Conservation (phyloP, 2,329 filamentous ascomycete genomes). For the Incumbomyces lentus region DNA sequence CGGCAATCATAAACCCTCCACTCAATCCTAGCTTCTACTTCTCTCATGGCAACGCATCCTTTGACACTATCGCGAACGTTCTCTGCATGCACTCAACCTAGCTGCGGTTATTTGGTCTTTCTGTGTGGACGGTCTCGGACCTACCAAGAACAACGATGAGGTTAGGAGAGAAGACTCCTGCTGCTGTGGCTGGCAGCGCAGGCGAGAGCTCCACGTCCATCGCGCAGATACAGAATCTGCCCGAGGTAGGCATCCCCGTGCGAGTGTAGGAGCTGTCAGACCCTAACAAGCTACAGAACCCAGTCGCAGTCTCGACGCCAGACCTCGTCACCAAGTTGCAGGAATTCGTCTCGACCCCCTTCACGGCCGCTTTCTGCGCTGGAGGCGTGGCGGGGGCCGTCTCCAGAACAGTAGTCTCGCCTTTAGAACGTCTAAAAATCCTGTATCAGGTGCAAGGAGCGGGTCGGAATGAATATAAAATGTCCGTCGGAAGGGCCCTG, state of each 20-base stretch:
- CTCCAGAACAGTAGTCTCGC: conserved; percentile 94
- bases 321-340: conserved; percentile 22
- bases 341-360: conserved; percentile 61
- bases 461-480: conserved; percentile 82
- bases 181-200: conserved; percentile 15
- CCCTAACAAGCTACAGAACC: conserved; percentile 13
- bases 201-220: conserved; percentile 15
- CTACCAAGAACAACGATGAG: conserved; percentile 10
- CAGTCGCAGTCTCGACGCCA: conserved; percentile 12
- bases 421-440: conserved; percentile 91
- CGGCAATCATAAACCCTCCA: not conserved
- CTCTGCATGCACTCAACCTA: conserved; percentile 2
- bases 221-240: conserved; percentile 13
- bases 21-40: not conserved
- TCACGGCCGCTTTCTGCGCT: conserved; percentile 84
- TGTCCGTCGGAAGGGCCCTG: conserved; percentile 80
- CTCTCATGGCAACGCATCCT: not conserved
- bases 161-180: conserved; percentile 17
- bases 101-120: conserved; percentile 3
- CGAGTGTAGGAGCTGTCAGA: not conserved
- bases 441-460: conserved; percentile 92
- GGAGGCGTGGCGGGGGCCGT: conserved; percentile 92
- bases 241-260: conserved; percentile 12
- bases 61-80: not conserved
- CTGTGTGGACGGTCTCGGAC: not conserved